phyloP scores from a whole-genome alignment of 1,139 yeast genomes.

The Kazachstania sp. region DNA sequence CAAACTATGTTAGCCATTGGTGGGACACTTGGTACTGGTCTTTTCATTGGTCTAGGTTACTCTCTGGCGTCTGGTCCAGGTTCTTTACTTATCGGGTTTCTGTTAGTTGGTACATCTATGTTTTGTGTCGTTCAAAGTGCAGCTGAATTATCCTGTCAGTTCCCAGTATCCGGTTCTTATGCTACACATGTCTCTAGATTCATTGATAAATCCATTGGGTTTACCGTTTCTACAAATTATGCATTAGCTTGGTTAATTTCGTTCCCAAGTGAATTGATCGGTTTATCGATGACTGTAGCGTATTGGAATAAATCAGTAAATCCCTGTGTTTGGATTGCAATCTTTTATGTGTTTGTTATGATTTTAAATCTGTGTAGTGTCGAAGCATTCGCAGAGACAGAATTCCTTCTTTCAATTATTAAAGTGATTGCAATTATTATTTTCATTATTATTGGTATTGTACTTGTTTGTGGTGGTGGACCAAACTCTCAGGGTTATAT shows the following conservation, averaged over 20 bases:
- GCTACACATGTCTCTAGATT: conserved; percentile 59
- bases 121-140: conserved; percentile 60
- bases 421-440: conserved; percentile 58
- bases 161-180: conserved; percentile 66
- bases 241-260: conserved; percentile 64
- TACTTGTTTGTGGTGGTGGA: conserved; percentile 64
- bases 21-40: conserved; percentile 76
- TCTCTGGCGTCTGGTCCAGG: conserved; percentile 58
- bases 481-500: conserved; percentile 42
- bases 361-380: conserved; percentile 59
- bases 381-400: conserved; percentile 57
- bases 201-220: conserved; percentile 63
- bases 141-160: conserved; percentile 59
- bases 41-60: conserved; percentile 57
- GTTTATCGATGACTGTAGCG: conserved; percentile 57
- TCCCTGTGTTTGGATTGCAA: conserved; percentile 37
- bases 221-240: conserved; percentile 67
- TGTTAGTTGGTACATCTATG: conserved; percentile 43
- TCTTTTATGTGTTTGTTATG: conserved; percentile 52
- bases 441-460: conserved; percentile 60
- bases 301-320: conserved; percentile 41
- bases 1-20: conserved; percentile 50
- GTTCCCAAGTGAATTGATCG: conserved; percentile 62
- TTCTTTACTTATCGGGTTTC: conserved; percentile 49
- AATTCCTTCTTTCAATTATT: conserved; percentile 49